Percentiles rank a stretch among this genome's conserved stretches.
Evolutionary conservation across 352 stramenopile genomes (phyloP).

Genomic region (Phytopythium mirpurense): DNA sequence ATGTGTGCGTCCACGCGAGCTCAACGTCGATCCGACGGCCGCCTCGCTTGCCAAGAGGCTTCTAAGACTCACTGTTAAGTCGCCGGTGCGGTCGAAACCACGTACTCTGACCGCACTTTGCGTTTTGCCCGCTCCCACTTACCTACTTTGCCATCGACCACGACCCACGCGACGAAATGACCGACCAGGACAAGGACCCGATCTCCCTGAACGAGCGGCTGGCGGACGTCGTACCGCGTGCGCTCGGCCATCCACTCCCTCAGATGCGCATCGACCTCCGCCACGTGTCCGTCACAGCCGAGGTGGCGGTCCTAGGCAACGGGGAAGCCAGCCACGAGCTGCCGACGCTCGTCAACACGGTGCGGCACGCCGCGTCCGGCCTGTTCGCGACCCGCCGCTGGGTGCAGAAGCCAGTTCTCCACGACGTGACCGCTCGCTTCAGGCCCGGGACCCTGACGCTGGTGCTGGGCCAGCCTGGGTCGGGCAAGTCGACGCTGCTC

Average conservation of each 20-base stretch:
- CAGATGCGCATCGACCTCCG: slow-evolving; percentile 16
- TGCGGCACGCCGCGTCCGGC: slow-evolving; percentile 5
- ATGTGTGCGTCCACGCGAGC: neutral
- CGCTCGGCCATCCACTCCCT: slow-evolving; percentile 4
- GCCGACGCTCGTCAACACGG: slow-evolving; percentile 22
- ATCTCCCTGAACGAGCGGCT: slow-evolving; percentile 15
- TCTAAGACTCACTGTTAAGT: no score
- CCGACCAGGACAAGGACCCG: slow-evolving; percentile 17
- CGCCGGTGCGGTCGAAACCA: neutral
- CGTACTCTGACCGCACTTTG: neutral
- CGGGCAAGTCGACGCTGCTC: slow-evolving; percentile 34
- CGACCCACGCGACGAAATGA: neutral
- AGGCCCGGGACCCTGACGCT: slow-evolving; percentile 20
- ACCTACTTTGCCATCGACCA: neutral
- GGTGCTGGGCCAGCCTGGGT: slow-evolving; percentile 21
- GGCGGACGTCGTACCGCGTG: slow-evolving; percentile 12
- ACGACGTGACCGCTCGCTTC: slow-evolving; percentile 17
- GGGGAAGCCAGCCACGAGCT: slow-evolving; percentile 8
- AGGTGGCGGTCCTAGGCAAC: slow-evolving; percentile 6
- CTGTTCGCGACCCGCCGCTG: slow-evolving; percentile 11
- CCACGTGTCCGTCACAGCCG: slow-evolving; percentile 6
- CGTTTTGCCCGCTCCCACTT: neutral
- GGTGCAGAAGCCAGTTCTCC: slow-evolving; percentile 19
- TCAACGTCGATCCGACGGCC: neutral
- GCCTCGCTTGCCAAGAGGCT: neutral